Conservation (phyloP, 1,139 yeast species). For the Diutina sp. region DNA sequence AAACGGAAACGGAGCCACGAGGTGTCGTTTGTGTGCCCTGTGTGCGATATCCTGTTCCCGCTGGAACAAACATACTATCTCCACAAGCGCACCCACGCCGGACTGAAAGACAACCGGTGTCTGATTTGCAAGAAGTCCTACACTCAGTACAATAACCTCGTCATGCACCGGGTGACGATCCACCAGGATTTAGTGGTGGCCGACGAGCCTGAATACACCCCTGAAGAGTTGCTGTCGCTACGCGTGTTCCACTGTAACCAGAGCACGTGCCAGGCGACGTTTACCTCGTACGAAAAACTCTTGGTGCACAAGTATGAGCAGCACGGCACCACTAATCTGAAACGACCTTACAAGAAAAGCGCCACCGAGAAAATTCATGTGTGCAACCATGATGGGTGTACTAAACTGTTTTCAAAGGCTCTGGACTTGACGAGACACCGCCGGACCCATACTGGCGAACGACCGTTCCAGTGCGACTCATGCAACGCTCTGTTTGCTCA, state of each 20-base stretch:
- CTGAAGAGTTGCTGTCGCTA: constrained; percentile 4
- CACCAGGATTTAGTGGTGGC: constrained; percentile 7
- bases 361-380: constrained; percentile 9
- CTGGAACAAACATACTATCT: background rate
- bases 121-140: constrained; percentile 7
- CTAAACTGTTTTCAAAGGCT: constrained; percentile 11
- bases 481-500: constrained; percentile 15
- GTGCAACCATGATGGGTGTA: constrained; percentile 10
- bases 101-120: constrained; percentile 7
- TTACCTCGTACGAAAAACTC: constrained; percentile 6
- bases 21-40: background rate
- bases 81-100: constrained; percentile 4
- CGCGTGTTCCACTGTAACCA: constrained; percentile 9
- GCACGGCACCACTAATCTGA: constrained; percentile 5
- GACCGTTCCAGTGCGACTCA: constrained; percentile 13
- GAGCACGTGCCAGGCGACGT: constrained; percentile 7
- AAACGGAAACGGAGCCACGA: background rate
- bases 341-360: constrained; percentile 7
- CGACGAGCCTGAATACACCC: constrained; percentile 1
- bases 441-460: constrained; percentile 16
- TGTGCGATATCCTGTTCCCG: background rate
- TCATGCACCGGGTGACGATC: constrained; percentile 7
- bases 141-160: constrained; percentile 7
- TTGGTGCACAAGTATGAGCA: constrained; percentile 5
- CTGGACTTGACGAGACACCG: constrained; percentile 14